These are phyloP conservation scores for Solanum stenotomum DNA, from an alignment of 257 asterid species.

Conservation along the genomic window DNA sequence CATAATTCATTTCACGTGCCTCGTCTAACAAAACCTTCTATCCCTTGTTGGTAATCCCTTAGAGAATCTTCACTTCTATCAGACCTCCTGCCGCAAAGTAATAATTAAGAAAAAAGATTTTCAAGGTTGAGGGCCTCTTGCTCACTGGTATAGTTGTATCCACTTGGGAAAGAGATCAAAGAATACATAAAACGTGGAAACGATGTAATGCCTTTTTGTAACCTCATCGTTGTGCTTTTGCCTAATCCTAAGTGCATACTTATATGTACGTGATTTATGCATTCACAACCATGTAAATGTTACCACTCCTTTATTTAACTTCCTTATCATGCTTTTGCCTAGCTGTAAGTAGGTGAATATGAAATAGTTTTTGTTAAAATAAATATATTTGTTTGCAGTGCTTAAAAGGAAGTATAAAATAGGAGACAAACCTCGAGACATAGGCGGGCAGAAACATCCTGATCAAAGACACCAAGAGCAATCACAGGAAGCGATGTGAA, in stretches of 20 bases:
- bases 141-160: not conserved
- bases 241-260: not conserved
- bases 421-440: conserved; percentile 60
- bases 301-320: not conserved
- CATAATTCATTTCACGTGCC: not conserved
- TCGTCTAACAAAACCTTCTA: not conserved
- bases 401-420: not conserved
- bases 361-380: not conserved
- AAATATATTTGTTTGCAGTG: not conserved
- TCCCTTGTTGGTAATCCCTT: not conserved
- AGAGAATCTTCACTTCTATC: not conserved
- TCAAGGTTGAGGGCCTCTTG: not conserved
- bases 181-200: not conserved
- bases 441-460: conserved; percentile 72
- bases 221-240: not conserved
- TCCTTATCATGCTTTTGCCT: not conserved
- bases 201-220: not conserved
- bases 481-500: conserved; percentile 95
- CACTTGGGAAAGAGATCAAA: not conserved
- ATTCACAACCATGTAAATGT: not conserved
- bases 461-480: conserved; percentile 93
- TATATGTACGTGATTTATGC: not conserved
- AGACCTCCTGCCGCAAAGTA: not conserved
- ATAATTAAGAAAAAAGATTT: not conserved
- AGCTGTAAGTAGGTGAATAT: not conserved